Base-by-base conservation (phyloP, 306 rosid species). In the Potentilla sterilis region DNA sequence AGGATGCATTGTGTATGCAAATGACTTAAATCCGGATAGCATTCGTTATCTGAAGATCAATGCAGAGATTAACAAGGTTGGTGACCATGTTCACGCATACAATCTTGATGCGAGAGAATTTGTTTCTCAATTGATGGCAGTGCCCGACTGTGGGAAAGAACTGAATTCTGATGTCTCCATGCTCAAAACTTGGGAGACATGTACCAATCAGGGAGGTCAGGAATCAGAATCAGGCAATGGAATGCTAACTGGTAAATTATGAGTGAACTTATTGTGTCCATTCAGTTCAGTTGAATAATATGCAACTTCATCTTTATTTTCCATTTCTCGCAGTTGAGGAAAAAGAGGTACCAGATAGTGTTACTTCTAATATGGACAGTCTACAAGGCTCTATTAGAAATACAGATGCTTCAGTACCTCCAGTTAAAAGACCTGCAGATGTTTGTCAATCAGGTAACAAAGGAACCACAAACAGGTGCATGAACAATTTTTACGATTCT, bases 1-100 rank as follows among this genome's bases (percentile, higher is more conserved):
- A 81, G 99, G 91, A 76, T 95, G 99, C 73, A 48, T 84, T 10
- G 97, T 95, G 77, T 86, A 82, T 86, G 99, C 97, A 71, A 95
- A 95, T 86, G 99, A 95, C 88, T 77, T 95, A 67, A 95, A 95
- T 86, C 99, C 97, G 8, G 87, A 92, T 80, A 90, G 97, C 78
- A 67, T 89, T 70, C 85, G 47, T 72, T 95, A 90, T 86, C 85
- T 92, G 83, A 92, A 83, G 86, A 80, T 92, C 75, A 95, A 95
- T 86, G 89, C 97, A 61, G 85, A 92, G 78, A 78, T 81, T 79
- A 92, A 95, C 79, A 95, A 89, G 84, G 93, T 95, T 63, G 89
- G 76, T 58, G 88, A 88, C 79, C 80, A 24, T 55, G 78, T 95
- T 77, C 73, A 57, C 68, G 79, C 89, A 24, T 89, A 86, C 88